Percentiles rank a stretch among this genome's conserved stretches.
These are phyloP conservation scores for Cystodermella granulosa DNA, from an alignment of 1,284 basidiomycete genomes.

Conservation along the genomic window DNA sequence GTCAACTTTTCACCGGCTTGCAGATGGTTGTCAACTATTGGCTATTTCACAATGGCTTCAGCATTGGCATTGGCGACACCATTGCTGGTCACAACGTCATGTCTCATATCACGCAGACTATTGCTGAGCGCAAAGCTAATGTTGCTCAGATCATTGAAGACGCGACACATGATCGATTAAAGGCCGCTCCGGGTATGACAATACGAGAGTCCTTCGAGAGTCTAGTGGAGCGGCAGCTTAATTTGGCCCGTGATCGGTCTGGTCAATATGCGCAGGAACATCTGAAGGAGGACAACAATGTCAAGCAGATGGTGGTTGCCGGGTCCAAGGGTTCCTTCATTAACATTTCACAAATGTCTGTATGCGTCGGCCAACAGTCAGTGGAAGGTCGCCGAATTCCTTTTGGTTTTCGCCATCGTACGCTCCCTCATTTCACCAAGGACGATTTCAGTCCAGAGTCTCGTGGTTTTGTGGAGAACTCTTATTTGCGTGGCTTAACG, in stretches of 20 bases:
- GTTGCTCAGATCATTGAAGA: conserved; percentile 71
- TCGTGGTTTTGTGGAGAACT: conserved; percentile 99
- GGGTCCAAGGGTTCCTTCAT: conserved; percentile 99
- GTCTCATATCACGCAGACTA: conserved; percentile 80
- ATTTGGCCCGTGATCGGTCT: conserved; percentile 91
- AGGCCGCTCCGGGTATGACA: conserved; percentile 94
- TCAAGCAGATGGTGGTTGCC: conserved; percentile 99
- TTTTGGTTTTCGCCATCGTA: conserved; percentile 95
- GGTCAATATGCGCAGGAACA: conserved; percentile 94
- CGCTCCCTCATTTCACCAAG: conserved; percentile 95
- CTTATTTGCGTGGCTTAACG: conserved; percentile 94
- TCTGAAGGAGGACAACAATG: conserved; percentile 98
- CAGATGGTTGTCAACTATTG: conserved; percentile 97
- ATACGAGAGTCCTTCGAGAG: conserved; percentile 98
- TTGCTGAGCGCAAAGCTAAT: conserved; percentile 74
- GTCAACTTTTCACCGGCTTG: conserved; percentile 87
- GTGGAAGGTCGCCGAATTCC: conserved; percentile 98
- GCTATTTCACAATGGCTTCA: conserved; percentile 98
- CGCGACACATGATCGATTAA: conserved; percentile 79
- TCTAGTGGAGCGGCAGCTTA: conserved; percentile 85
- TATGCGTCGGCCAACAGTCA: conserved; percentile 97
- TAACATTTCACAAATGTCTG: conserved; percentile 99
- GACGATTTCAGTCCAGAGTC: conserved; percentile 98
- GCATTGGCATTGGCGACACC: conserved; percentile 98
- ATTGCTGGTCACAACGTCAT: conserved; percentile 90